These are phyloP conservation scores for Ogataea paraovalis DNA, from an alignment of 805 yeast genomes.

Conservation along the genomic window DNA sequence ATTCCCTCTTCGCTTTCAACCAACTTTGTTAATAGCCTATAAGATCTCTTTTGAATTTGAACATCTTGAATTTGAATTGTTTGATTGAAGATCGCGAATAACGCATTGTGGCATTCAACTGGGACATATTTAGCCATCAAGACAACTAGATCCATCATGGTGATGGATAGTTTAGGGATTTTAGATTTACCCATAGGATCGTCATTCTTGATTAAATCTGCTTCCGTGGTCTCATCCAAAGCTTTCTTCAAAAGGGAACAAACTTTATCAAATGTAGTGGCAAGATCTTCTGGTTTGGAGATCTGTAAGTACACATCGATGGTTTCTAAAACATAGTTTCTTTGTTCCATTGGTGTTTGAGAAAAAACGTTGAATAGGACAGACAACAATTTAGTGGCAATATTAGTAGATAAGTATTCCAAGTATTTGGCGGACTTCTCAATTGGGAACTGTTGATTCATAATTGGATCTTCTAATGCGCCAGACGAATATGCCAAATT, in stretches of 20 bases:
- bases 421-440: conserved; percentile 53
- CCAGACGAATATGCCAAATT: conserved; percentile 62
- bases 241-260: conserved; percentile 74
- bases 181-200: conserved; percentile 30
- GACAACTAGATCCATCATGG: conserved; percentile 89
- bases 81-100: conserved; percentile 71
- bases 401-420: conserved; percentile 55
- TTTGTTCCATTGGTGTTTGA: conserved; percentile 79
- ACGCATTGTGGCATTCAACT: conserved; percentile 59
- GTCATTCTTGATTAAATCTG: conserved; percentile 31
- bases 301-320: conserved; percentile 77
- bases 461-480: conserved; percentile 51
- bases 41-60: conserved; percentile 82
- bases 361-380: conserved; percentile 90
- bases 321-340: conserved; percentile 82
- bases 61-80: conserved; percentile 60
- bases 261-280: conserved; percentile 77
- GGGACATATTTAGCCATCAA: conserved; percentile 86
- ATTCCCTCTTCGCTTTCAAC: conserved; percentile 64
- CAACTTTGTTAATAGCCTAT: conserved; percentile 68
- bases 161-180: conserved; percentile 58
- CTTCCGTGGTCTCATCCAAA: conserved; percentile 52
- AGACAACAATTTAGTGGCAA: conserved; percentile 70
- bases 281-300: conserved; percentile 62
- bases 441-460: conserved; percentile 60